phyloP scores from a whole-genome alignment of 2,329 filamentous ascomycete genomes.

The Fusarium siculi region DNA sequence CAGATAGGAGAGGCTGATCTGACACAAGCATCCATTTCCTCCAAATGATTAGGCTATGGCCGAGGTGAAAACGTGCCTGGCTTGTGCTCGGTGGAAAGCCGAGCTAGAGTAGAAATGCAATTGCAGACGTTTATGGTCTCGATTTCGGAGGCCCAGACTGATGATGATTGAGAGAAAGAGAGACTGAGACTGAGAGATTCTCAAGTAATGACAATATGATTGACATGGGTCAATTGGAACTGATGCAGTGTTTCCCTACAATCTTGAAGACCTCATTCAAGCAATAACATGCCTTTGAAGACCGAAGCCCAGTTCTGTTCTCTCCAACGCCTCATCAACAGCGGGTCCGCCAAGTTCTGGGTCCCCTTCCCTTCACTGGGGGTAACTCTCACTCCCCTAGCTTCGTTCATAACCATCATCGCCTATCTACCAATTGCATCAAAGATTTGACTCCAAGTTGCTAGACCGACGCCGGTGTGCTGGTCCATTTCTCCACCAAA shows the following conservation, averaged over 20 bases:
- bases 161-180: not conserved
- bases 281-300: not conserved
- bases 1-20: constrained; percentile 21
- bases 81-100: constrained; percentile 36
- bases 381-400: constrained; percentile 34
- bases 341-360: constrained; percentile 29
- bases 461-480: constrained; percentile 17
- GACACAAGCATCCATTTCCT: constrained; percentile 14
- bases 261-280: not conserved
- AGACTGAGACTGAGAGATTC: not conserved
- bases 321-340: constrained; percentile 6
- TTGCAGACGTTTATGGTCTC: not conserved
- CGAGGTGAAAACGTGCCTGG: constrained; percentile 31
- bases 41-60: constrained; percentile 14
- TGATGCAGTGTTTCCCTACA: not conserved
- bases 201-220: not conserved
- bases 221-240: not conserved
- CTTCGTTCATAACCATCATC: constrained; percentile 3
- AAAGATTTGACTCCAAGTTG: constrained; percentile 3
- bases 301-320: not conserved
- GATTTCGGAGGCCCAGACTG: not conserved
- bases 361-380: constrained; percentile 1
- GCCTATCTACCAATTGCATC: not conserved
- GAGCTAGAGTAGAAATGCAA: constrained; percentile 16
- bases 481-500: not conserved